Percentiles rank a stretch among this genome's conserved stretches.
phyloP scores from a whole-genome alignment of 129 eudicot species.

The Lonicera japonica region DNA sequence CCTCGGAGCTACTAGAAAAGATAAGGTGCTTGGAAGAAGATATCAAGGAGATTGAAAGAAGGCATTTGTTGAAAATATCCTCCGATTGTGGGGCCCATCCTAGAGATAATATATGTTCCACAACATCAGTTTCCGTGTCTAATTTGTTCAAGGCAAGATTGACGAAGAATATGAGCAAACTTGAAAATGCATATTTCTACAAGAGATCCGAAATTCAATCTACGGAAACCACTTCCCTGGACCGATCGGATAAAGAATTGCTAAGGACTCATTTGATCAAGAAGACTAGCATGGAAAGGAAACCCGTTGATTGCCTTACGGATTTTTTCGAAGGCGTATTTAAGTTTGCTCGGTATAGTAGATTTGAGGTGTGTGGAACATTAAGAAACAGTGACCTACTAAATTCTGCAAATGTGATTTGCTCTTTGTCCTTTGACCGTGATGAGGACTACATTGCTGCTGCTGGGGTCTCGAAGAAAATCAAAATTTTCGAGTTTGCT shows the following conservation, averaged over 20 bases:
- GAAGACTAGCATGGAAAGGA: constrained; percentile 1
- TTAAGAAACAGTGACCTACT: constrained; percentile 31
- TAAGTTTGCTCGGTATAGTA: constrained; percentile 46
- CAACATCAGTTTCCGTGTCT: background rate
- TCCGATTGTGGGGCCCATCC: background rate
- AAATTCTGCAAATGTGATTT: constrained; percentile 34
- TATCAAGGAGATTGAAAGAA: constrained; percentile 32
- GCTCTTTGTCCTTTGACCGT: constrained; percentile 60
- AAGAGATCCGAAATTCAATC: constrained; percentile 25
- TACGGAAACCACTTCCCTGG: constrained; percentile 5
- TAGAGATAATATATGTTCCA: background rate
- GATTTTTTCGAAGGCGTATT: constrained; percentile 42
- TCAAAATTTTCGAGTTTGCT: constrained; percentile 47
- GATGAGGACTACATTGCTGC: constrained; percentile 62
- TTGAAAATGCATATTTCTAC: constrained; percentile 53
- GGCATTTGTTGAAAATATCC: constrained; percentile 3
- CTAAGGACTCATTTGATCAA: constrained; percentile 3
- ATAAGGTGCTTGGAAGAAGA: constrained; percentile 42
- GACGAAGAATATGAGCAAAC: constrained; percentile 30
- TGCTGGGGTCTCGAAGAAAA: constrained; percentile 59
- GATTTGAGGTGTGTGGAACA: constrained; percentile 36
- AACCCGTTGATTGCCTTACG: constrained; percentile 21
- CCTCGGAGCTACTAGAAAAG: constrained; percentile 28
- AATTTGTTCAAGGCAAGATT: constrained; percentile 19
- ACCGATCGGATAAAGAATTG: constrained; percentile 31